phyloP scores from a whole-genome alignment of 2,329 filamentous ascomycete genomes.

The Karstenula rhodostoma region DNA sequence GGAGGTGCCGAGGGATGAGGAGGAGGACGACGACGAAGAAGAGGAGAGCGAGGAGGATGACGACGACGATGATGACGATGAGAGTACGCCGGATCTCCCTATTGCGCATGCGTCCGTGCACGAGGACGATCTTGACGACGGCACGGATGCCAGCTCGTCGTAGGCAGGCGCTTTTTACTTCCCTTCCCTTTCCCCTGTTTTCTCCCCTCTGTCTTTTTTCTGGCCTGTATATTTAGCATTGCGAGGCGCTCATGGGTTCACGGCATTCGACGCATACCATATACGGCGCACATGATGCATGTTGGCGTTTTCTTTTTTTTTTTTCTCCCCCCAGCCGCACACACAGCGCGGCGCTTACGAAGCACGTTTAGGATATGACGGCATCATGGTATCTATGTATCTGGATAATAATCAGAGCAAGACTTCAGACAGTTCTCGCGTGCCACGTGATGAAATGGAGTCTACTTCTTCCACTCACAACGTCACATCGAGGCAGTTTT shows the following conservation, averaged over 20 bases:
- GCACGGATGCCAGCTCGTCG: conserved; percentile 15
- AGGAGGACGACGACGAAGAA: conserved; percentile 46
- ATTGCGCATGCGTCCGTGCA: neutral
- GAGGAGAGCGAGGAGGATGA: conserved; percentile 29
- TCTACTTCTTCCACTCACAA: neutral
- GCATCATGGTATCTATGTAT: neutral
- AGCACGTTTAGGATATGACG: conserved; percentile 4
- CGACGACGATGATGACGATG: conserved; percentile 21
- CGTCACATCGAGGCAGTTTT: too few relatives aligned
- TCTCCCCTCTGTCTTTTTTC: neutral
- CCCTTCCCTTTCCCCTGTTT: neutral
- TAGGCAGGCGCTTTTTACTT: conserved; percentile 13
- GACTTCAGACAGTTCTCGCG: too few relatives aligned
- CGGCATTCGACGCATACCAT: neutral
- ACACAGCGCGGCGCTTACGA: neutral
- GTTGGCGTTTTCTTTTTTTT: too few relatives aligned
- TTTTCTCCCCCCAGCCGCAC: too few relatives aligned
- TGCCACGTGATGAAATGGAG: too few relatives aligned
- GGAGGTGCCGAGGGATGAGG: conserved; percentile 54
- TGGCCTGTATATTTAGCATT: conserved; percentile 11
- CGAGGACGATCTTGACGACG: conserved; percentile 16
- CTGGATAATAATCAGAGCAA: too few relatives aligned
- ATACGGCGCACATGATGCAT: neutral
- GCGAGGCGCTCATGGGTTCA: conserved; percentile 7
- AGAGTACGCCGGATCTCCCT: neutral